Conservation (phyloP, 192 early-diverging fungal species). For the Entomortierella chlamydospora region DNA sequence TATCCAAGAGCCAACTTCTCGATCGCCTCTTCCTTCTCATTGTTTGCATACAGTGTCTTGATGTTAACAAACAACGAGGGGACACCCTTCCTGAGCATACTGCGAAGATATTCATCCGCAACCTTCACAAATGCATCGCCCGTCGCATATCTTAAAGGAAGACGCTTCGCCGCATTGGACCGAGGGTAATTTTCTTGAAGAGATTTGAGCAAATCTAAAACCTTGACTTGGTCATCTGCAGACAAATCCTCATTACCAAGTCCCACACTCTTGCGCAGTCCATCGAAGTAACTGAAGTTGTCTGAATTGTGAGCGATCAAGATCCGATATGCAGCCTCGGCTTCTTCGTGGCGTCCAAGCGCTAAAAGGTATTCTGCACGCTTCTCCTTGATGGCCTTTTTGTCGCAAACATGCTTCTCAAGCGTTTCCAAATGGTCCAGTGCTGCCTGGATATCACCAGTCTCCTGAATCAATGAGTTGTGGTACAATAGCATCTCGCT, state of each 20-base stretch:
- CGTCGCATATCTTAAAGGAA: slow-evolving; percentile 80
- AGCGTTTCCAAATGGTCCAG: slow-evolving; percentile 83
- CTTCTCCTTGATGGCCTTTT: slow-evolving; percentile 79
- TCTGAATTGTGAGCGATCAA: slow-evolving; percentile 89
- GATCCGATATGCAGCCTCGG: slow-evolving; percentile 78
- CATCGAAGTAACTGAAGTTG: slow-evolving; percentile 75
- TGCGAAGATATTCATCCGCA: slow-evolving; percentile 75
- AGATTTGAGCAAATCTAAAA: slow-evolving; percentile 38
- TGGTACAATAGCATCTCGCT: slow-evolving; percentile 91
- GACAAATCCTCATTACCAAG: slow-evolving; percentile 51
- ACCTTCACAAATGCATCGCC: slow-evolving; percentile 73
- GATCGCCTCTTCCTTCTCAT: slow-evolving; percentile 75
- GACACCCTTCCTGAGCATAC: slow-evolving; percentile 91
- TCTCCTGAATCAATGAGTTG: slow-evolving; percentile 87
- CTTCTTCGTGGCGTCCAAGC: slow-evolving; percentile 74
- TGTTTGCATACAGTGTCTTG: slow-evolving; percentile 76
- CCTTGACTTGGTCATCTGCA: slow-evolving; percentile 43
- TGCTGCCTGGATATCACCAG: slow-evolving; percentile 79
- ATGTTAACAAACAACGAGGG: slow-evolving; percentile 91
- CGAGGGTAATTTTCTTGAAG: slow-evolving; percentile 79
- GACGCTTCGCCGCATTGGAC: slow-evolving; percentile 82
- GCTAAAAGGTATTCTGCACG: slow-evolving; percentile 77
- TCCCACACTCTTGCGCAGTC: slow-evolving; percentile 68
- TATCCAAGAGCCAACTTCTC: slow-evolving; percentile 77
- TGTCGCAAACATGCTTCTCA: slow-evolving; percentile 79